Evolutionary conservation across 2,329 filamentous ascomycete genomes (phyloP).

Genomic region (Epichloe sibirici): DNA sequence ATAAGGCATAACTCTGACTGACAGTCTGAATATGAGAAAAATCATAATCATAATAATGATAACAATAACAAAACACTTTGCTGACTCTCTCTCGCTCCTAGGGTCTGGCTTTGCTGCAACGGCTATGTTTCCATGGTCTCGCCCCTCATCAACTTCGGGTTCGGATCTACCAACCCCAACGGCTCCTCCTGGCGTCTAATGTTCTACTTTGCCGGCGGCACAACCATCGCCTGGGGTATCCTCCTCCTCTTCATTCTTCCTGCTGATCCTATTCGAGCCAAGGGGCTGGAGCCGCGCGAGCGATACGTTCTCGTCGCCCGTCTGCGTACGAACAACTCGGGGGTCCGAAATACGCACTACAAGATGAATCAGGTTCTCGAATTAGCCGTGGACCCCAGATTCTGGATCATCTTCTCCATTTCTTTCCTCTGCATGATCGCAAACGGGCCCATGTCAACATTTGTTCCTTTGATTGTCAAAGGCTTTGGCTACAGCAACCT

Average conservation of each 20-base stretch:
- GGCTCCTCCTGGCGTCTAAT: constrained; percentile 43
- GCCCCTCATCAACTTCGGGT: constrained; percentile 44
- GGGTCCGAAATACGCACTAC: constrained; percentile 17
- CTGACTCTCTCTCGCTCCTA: constrained; percentile 6
- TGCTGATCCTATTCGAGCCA: constrained; percentile 48
- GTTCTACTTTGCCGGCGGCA: constrained; percentile 46
- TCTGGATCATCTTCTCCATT: constrained; percentile 44
- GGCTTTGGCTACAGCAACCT: constrained; percentile 19
- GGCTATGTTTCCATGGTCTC: constrained; percentile 51
- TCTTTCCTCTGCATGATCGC: constrained; percentile 28
- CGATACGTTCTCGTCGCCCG: constrained; percentile 32
- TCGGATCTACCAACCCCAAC: constrained; percentile 40
- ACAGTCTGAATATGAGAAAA: no score
- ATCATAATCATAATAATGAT: background rate
- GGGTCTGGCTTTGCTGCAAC: constrained; percentile 25
- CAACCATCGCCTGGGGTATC: constrained; percentile 40
- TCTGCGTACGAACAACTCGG: constrained; percentile 17
- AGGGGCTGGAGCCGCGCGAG: constrained; percentile 35
- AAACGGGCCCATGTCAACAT: constrained; percentile 31
- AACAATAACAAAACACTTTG: background rate
- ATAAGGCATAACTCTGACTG: background rate
- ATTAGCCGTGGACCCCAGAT: constrained; percentile 23
- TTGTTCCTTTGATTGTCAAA: constrained; percentile 17
- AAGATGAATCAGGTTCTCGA: constrained; percentile 33
- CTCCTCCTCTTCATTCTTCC: constrained; percentile 45